Percentiles rank a stretch among this genome's conserved stretches.
These are phyloP conservation scores for Stentor roeselii DNA, from an alignment of 73 alveolate genomes.

Conservation along the genomic window DNA sequence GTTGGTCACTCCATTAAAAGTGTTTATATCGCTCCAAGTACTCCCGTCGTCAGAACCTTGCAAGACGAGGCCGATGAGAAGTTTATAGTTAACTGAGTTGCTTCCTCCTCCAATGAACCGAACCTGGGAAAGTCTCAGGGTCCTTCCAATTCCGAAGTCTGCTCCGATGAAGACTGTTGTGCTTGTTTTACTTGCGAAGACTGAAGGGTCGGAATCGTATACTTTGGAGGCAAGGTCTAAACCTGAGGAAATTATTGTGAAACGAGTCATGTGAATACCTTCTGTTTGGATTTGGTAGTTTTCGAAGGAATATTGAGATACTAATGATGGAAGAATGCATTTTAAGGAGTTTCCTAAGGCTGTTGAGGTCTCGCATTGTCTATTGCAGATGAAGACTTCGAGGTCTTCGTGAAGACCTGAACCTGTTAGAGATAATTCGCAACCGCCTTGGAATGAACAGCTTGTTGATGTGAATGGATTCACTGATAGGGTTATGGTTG, in stretches of 20 bases:
- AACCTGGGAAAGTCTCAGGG: not conserved
- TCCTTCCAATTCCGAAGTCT: not conserved
- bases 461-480: not conserved
- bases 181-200: not conserved
- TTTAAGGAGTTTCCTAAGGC: not conserved
- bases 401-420: not conserved
- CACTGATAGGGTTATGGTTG: not conserved
- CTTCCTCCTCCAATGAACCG: not conserved
- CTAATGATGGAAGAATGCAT: not conserved
- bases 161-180: not conserved
- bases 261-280: not conserved
- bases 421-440: not conserved
- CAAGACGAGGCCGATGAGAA: constrained; percentile 34
- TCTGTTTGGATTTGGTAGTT: not conserved
- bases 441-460: not conserved
- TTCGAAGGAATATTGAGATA: not conserved
- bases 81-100: not conserved
- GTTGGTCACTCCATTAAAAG: not conserved
- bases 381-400: not conserved
- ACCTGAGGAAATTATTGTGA: not conserved
- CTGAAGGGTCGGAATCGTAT: not conserved
- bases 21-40: constrained; percentile 34
- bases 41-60: constrained; percentile 45
- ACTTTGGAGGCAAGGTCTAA: not conserved
- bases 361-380: not conserved